phyloP scores from a whole-genome alignment of 1,139 yeast genomes.

The Pichia terricola region DNA sequence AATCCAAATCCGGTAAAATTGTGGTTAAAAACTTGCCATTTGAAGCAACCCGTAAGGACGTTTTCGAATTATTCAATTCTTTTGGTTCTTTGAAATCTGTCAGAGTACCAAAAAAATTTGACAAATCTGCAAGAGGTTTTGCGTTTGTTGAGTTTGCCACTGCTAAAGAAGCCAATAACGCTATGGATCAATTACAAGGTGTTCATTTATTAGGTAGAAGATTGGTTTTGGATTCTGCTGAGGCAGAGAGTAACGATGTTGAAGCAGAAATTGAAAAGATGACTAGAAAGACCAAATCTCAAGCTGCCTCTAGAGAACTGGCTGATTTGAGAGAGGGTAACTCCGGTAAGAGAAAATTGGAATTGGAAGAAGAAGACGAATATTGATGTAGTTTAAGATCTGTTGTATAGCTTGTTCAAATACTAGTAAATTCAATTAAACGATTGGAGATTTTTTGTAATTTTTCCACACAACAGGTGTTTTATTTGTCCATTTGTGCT shows the following conservation, averaged over 20 bases:
- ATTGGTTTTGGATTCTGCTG: slow-evolving; percentile 90
- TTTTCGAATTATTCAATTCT: slow-evolving; percentile 81
- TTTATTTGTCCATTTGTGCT: too few relatives aligned
- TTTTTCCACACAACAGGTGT: too few relatives aligned
- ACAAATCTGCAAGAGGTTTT: slow-evolving; percentile 92
- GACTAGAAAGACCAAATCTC: slow-evolving; percentile 78
- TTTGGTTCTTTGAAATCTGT: slow-evolving; percentile 93
- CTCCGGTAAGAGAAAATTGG: slow-evolving; percentile 62
- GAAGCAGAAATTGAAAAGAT: slow-evolving; percentile 85
- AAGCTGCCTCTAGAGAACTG: slow-evolving; percentile 66
- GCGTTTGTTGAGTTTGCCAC: slow-evolving; percentile 91
- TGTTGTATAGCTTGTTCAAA: too few relatives aligned
- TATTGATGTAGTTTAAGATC: slow-evolving; percentile 1
- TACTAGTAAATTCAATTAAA: too few relatives aligned
- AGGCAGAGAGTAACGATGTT: slow-evolving; percentile 68
- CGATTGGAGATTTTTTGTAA: too few relatives aligned
- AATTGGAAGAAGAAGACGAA: slow-evolving; percentile 25
- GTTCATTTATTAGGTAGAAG: slow-evolving; percentile 96
- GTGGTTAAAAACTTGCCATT: slow-evolving; percentile 95
- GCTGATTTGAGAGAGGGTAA: slow-evolving; percentile 55
- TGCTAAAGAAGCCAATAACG: slow-evolving; percentile 87
- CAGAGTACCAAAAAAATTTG: slow-evolving; percentile 93
- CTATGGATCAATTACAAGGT: slow-evolving; percentile 91
- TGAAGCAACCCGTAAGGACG: slow-evolving; percentile 88
- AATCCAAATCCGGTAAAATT: slow-evolving; percentile 55